A percentile compares a stretch with the other conserved stretches of the same genome.
Conservation (phyloP, 805 yeast species). For the Kluyveromyces siamensis region DNA sequence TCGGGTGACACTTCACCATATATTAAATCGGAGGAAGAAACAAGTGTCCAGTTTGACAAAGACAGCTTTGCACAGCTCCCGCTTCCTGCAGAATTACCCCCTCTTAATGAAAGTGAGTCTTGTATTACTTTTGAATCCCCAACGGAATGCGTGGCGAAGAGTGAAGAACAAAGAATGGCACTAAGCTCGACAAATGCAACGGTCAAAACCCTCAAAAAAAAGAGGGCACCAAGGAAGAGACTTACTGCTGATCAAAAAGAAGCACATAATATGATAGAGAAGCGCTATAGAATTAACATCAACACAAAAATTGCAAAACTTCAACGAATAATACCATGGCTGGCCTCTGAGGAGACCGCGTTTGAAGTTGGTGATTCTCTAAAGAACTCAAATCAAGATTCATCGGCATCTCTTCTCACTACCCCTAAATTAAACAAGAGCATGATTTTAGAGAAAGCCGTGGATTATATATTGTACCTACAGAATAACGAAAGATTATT, state of each 20-base stretch:
- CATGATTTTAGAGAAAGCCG: constrained; percentile 61
- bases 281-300: constrained; percentile 61
- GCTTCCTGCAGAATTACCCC: background rate
- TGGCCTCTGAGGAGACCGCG: constrained; percentile 52
- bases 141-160: background rate
- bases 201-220: constrained; percentile 14
- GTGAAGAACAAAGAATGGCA: background rate
- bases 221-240: constrained; percentile 46
- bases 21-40: background rate
- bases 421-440: constrained; percentile 49
- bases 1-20: constrained; percentile 6
- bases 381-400: constrained; percentile 3
- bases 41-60: background rate
- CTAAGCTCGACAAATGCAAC: background rate
- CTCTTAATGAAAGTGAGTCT: background rate
- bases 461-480: constrained; percentile 45
- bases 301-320: constrained; percentile 62
- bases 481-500: constrained; percentile 38
- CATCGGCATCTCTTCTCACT: constrained; percentile 5
- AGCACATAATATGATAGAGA: constrained; percentile 67
- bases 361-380: constrained; percentile 36
- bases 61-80: background rate
- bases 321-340: constrained; percentile 61
- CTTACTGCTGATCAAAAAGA: constrained; percentile 52
- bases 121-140: background rate